A percentile compares a stretch with the other conserved stretches of the same genome.
Conservation (phyloP, 306 rosid genomes). For the Glycyrrhiza uralensis region DNA sequence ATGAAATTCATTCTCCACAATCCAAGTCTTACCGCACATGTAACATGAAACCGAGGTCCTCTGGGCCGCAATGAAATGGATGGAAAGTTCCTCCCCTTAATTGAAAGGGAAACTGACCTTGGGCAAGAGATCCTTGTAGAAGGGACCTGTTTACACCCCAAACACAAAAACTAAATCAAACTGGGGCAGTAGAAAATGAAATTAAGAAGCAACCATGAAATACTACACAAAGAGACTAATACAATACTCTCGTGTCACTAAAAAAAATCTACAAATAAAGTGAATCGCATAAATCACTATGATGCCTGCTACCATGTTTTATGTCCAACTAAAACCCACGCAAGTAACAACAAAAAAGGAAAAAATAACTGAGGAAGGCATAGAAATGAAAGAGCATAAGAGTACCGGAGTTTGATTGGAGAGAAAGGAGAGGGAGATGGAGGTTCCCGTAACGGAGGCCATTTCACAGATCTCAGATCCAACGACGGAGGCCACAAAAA, state of each 20-base stretch:
- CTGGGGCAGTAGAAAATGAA: not conserved
- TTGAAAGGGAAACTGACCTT: slow-evolving; percentile 59
- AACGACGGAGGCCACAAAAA: slow-evolving; percentile 51
- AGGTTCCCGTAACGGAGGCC: slow-evolving; percentile 47
- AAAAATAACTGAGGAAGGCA: not conserved
- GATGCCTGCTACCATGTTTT: not conserved
- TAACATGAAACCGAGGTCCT: slow-evolving; percentile 45
- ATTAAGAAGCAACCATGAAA: not conserved
- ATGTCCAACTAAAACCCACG: not conserved
- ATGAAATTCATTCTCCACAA: too few relatives aligned
- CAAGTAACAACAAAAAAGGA: not conserved
- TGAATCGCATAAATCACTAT: not conserved
- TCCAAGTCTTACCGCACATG: slow-evolving; percentile 72
- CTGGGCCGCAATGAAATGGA: slow-evolving; percentile 42
- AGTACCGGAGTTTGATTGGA: slow-evolving; percentile 41
- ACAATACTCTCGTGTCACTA: not conserved
- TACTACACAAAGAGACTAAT: not conserved
- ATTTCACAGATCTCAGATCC: slow-evolving; percentile 32
- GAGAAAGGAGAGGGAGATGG: slow-evolving; percentile 31
- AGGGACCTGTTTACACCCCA: slow-evolving; percentile 44
- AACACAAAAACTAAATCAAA: slow-evolving; percentile 20
- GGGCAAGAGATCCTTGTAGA: slow-evolving; percentile 42
- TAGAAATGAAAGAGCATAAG: not conserved
- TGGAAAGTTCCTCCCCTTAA: slow-evolving; percentile 50
- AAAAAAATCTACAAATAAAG: not conserved